Evolutionary conservation across 73 alveolate genomes (phyloP).

Genomic region (Symbiodinium pilosum): DNA sequence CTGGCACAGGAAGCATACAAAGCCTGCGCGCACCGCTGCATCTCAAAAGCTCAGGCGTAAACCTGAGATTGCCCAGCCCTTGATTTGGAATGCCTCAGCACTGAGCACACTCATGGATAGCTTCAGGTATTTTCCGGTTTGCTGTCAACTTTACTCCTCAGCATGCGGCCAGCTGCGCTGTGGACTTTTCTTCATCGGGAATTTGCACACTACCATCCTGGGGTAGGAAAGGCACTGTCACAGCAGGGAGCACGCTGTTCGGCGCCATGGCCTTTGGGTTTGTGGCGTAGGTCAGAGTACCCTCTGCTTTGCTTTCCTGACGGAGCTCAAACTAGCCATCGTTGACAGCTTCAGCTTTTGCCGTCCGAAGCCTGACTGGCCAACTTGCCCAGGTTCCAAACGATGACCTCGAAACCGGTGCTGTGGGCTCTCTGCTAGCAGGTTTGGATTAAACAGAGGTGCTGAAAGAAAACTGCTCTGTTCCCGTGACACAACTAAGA

Average conservation of each 20-base stretch:
- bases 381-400: constrained; percentile 82
- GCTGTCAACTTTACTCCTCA: background rate
- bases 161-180: constrained; percentile 53
- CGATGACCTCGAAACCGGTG: constrained; percentile 17
- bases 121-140: no score
- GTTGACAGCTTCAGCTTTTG: no score
- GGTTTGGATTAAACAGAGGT: no score
- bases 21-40: no score
- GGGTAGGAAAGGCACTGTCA: background rate
- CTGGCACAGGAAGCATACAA: background rate
- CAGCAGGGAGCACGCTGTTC: background rate
- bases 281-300: constrained; percentile 72
- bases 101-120: background rate
- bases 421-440: background rate
- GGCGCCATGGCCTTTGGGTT: constrained; percentile 56
- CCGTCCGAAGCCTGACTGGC: constrained; percentile 85
- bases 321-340: background rate
- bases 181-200: constrained; percentile 75
- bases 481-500: background rate
- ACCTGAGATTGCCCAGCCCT: constrained; percentile 76
- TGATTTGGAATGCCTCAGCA: constrained; percentile 72
- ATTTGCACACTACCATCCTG: constrained; percentile 70
- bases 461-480: background rate
- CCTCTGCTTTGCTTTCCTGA: constrained; percentile 94
- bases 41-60: background rate